Evolutionary conservation across 805 yeast species (phyloP).

Genomic region (Candida golubevii): DNA sequence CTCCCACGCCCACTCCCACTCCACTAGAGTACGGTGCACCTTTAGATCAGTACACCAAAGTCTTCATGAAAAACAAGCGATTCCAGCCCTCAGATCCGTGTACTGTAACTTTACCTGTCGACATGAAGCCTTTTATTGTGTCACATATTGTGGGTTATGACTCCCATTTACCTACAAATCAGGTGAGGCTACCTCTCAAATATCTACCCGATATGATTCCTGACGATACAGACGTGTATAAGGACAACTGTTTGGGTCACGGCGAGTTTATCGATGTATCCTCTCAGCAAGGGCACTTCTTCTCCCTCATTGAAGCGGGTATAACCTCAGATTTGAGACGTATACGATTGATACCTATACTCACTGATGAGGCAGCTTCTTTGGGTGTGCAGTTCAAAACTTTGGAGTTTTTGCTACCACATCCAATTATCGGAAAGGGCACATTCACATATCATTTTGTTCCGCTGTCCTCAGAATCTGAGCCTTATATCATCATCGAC

Average conservation of each 20-base stretch:
- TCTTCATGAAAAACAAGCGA: neutral
- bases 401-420: conserved; percentile 25
- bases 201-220: conserved; percentile 1
- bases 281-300: conserved; percentile 13
- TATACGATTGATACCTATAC: conserved; percentile 37
- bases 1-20: too few species aligned
- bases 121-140: conserved; percentile 12
- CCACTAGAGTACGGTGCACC: too few species aligned
- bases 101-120: neutral
- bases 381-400: conserved; percentile 32
- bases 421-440: conserved; percentile 16
- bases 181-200: conserved; percentile 16
- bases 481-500: conserved; percentile 44
- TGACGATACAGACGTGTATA: conserved; percentile 9
- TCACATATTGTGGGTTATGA: conserved; percentile 16
- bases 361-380: conserved; percentile 26
- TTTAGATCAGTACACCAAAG: neutral
- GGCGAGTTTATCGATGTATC: conserved; percentile 15
- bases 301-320: conserved; percentile 19
- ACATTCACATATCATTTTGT: conserved; percentile 12
- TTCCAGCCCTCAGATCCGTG: neutral
- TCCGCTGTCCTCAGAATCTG: conserved; percentile 18
- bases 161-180: conserved; percentile 14
- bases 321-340: conserved; percentile 29
- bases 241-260: conserved; percentile 9